Evolutionary conservation across 129 eudicot genomes (phyloP).

Genomic region (sunflower (Helianthus annuus)): HanXRQr2.0-SUNRISE NC_035444.2:157924593-157925092

Average conservation of each 20-base stretch:
- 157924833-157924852: neutral
- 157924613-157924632: slow-evolving; percentile 63
- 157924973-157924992: neutral
- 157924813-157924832: neutral
- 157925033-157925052: neutral
- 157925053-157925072: neutral
- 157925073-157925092: neutral
- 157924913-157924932: neutral
- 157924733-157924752: neutral
- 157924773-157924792: neutral
- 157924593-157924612: slow-evolving; percentile 67
- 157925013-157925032: neutral
- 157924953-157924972: neutral
- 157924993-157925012: neutral
- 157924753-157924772: neutral
- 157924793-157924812: neutral
- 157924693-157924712: slow-evolving; percentile 26
- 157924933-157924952: neutral
- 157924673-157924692: slow-evolving; percentile 51
- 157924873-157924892: neutral
- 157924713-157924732: slow-evolving; percentile 16
- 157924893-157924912: neutral
- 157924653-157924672: slow-evolving; percentile 55
- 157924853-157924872: neutral
- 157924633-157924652: slow-evolving; percentile 70